Percentiles rank a stretch among this genome's conserved stretches.
Evolutionary conservation across 192 early-diverging fungal genomes (phyloP).

Genomic region (Gamsiella multidivaricata): DNA sequence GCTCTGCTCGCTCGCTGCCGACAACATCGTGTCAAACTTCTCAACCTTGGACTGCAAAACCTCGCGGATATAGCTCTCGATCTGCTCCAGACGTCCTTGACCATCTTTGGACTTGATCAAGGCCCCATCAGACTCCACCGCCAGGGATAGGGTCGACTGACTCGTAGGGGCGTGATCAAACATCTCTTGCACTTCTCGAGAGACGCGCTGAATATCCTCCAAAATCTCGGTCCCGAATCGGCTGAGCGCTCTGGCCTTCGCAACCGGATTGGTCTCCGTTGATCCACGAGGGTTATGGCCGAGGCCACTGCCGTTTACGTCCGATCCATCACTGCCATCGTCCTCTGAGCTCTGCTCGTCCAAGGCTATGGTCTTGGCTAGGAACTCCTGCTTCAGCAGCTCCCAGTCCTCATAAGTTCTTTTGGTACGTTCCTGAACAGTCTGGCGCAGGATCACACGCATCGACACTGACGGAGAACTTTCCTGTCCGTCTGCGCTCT

Average conservation of each 20-base stretch:
- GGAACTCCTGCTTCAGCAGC: slow-evolving; percentile 49
- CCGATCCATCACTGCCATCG: not conserved
- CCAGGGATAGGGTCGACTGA: slow-evolving; percentile 27
- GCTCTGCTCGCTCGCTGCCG: slow-evolving; percentile 18
- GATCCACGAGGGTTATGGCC: slow-evolving; percentile 17
- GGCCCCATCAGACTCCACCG: slow-evolving; percentile 34
- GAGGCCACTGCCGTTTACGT: not conserved
- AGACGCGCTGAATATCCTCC: slow-evolving; percentile 40
- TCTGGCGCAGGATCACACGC: slow-evolving; percentile 47
- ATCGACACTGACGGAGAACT: slow-evolving; percentile 18
- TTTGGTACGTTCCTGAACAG: slow-evolving; percentile 44
- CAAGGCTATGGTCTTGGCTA: slow-evolving; percentile 24
- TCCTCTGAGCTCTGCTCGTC: slow-evolving; percentile 18
- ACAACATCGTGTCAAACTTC: slow-evolving; percentile 32
- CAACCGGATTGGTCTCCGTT: not conserved
- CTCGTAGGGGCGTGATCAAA: slow-evolving; percentile 29
- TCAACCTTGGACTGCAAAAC: slow-evolving; percentile 32
- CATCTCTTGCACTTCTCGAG: slow-evolving; percentile 42
- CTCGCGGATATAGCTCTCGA: slow-evolving; percentile 33
- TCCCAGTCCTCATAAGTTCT: slow-evolving; percentile 51
- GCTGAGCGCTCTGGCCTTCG: slow-evolving; percentile 40
- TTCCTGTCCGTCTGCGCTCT: not conserved
- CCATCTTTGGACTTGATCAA: slow-evolving; percentile 38
- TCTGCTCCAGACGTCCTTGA: slow-evolving; percentile 22
- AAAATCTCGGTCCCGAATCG: slow-evolving; percentile 44